Conservation (phyloP, 2,329 filamentous ascomycete species). For the Rachicladosporium sp. region DNA sequence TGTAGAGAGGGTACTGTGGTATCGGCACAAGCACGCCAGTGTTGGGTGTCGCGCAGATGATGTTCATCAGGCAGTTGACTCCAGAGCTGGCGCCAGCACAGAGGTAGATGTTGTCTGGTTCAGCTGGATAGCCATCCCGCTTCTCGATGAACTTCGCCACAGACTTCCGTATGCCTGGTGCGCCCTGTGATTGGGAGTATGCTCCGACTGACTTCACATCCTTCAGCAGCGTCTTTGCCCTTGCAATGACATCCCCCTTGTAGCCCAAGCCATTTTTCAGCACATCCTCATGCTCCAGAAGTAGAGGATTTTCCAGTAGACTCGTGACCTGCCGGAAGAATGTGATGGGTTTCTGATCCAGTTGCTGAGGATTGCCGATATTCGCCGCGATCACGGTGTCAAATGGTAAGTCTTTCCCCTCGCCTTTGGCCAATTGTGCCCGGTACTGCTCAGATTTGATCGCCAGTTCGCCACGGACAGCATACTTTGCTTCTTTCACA, state of each 20-base stretch:
- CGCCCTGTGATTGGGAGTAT: slow-evolving; percentile 89
- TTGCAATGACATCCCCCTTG: slow-evolving; percentile 75
- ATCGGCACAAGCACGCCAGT: slow-evolving; percentile 87
- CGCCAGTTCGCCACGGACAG: slow-evolving; percentile 88
- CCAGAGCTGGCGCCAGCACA: slow-evolving; percentile 85
- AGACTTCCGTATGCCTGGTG: slow-evolving; percentile 74
- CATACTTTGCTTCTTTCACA: slow-evolving; percentile 80
- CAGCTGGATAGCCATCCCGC: slow-evolving; percentile 72
- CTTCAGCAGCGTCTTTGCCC: slow-evolving; percentile 67
- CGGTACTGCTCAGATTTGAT: slow-evolving; percentile 88
- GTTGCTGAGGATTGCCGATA: slow-evolving; percentile 96
- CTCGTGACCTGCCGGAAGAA: slow-evolving; percentile 96
- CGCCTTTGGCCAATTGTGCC: slow-evolving; percentile 48
- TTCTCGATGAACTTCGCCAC: slow-evolving; percentile 86
- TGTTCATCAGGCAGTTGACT: slow-evolving; percentile 82
- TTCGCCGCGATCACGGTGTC: slow-evolving; percentile 88
- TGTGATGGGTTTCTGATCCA: slow-evolving; percentile 97
- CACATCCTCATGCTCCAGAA: slow-evolving; percentile 71
- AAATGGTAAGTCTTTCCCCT: slow-evolving; percentile 62
- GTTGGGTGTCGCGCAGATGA: slow-evolving; percentile 66
- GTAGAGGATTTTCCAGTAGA: slow-evolving; percentile 74
- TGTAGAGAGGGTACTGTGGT: slow-evolving; percentile 96
- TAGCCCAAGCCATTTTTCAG: slow-evolving; percentile 66
- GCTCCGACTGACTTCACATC: slow-evolving; percentile 85
- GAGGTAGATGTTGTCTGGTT: slow-evolving; percentile 73